A percentile compares a stretch with the other conserved stretches of the same genome.
Conservation (phyloP, 2,329 filamentous ascomycete genomes). For the Leptographium lundbergii region DNA sequence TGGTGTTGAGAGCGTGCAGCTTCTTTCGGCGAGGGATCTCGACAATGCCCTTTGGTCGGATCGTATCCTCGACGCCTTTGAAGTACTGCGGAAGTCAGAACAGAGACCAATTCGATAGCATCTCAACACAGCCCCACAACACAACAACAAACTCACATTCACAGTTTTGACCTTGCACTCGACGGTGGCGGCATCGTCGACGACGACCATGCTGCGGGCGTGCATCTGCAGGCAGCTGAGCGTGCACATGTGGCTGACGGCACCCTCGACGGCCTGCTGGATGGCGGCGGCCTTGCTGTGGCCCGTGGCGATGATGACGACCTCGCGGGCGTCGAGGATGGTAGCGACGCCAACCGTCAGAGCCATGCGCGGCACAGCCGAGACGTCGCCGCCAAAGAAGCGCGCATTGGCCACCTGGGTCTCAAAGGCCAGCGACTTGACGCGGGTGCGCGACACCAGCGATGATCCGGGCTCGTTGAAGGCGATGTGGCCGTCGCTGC, state of each 20-base stretch:
- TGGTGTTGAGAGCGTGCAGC: not conserved
- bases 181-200: conserved; percentile 57
- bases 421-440: conserved; percentile 66
- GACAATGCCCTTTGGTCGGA: not conserved
- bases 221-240: conserved; percentile 61
- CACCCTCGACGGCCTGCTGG: conserved; percentile 59
- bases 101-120: not conserved
- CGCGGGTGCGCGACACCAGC: conserved; percentile 53
- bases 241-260: conserved; percentile 70
- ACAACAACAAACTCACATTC: conserved; percentile 22
- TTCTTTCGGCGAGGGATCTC: not conserved
- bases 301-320: conserved; percentile 61
- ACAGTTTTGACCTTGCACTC: conserved; percentile 54
- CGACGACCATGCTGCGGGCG: conserved; percentile 58
- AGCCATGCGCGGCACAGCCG: conserved; percentile 55
- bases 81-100: conserved; percentile 30
- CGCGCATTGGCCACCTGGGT: conserved; percentile 66
- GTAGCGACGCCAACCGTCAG: conserved; percentile 46
- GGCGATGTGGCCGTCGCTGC: conserved; percentile 65
- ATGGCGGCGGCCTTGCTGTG: conserved; percentile 59
- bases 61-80: conserved; percentile 37
- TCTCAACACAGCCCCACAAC: not conserved
- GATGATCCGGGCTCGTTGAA: conserved; percentile 72
- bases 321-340: conserved; percentile 56
- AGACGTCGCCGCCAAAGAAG: conserved; percentile 54